Evolutionary conservation across 495 filamentous ascomycete species (phyloP), one percentile per base, ranked within the genome.

Genomic region (Aspergillus hancockii): DNA sequence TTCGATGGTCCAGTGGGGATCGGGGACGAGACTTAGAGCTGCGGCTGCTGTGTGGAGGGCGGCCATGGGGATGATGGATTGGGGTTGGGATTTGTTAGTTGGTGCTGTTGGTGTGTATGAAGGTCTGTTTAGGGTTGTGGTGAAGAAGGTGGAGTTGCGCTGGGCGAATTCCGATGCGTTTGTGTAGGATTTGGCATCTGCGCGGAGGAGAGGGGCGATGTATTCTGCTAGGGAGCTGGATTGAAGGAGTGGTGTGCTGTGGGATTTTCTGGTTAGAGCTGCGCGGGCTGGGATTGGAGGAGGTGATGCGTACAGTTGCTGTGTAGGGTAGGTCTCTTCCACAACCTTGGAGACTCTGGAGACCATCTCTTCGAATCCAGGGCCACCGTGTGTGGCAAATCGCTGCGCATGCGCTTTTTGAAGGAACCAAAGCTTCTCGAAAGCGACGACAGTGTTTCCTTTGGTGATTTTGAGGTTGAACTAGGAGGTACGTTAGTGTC

Each of bases 381-480:
- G 58, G 2, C 74, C 73, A 12, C 63, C 62, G 14, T 57, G 70
- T 40, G 65, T 66, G 14, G 68, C 75, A 50, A 73, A 75, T 36
- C 73, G 71, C 52, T 77, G 68, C 2, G 85, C 81, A 71, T 97
- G 91, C 25, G 79, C 80, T 54, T 84, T 85, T 66, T 98, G 92
- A 13, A 98, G 79, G 68, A 86, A 92, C 65, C 81, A 80, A 10
- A 97, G 81, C 67, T 98, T 98, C 49, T 83, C 84, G 54, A 88
- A 83, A n/a, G 84, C 82, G 23, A 97, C 90, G 12, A 86, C 85
- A n/a, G 90, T 89, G 72, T 98, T 92, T 9, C 94, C 93, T 60
- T 86, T 88, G 14, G 91, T 97, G 68, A 97, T 92, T 64, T 89
- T 87, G 60, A 94, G 75, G 58, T 84, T 82, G 67, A 97, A 96